A percentile compares a stretch with the other conserved stretches of the same genome.
Evolutionary conservation across 1,139 yeast genomes (phyloP).

Genomic region (Scheffersomyces segobiensis): DNA sequence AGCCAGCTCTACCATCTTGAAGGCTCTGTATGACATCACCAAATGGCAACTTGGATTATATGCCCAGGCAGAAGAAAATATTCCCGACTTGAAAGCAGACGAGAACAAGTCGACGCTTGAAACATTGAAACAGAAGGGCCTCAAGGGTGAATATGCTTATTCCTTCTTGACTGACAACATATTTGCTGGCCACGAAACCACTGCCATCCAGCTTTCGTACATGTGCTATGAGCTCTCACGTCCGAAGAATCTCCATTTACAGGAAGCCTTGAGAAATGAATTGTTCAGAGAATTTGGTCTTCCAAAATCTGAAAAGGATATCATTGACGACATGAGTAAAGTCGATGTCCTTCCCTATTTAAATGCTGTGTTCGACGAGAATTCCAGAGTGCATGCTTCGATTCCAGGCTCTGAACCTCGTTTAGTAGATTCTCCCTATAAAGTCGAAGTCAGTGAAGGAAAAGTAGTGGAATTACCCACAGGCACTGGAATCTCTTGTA

Average conservation of each 20-base stretch:
- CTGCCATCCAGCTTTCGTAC: conserved; percentile 66
- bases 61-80: conserved; percentile 33
- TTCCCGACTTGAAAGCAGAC: conserved; percentile 18
- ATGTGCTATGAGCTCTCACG: conserved; percentile 60
- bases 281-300: conserved; percentile 32
- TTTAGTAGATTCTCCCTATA: conserved; percentile 34
- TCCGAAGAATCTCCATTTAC: conserved; percentile 44
- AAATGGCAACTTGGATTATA: conserved; percentile 54
- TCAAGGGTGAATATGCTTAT: conserved; percentile 36
- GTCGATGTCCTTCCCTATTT: conserved; percentile 56
- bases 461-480: conserved; percentile 41
- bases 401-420: conserved; percentile 79
- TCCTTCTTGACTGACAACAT: conserved; percentile 43
- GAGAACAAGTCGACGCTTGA: conserved; percentile 35
- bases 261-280: conserved; percentile 45
- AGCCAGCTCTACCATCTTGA: conserved; percentile 39
- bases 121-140: conserved; percentile 33
- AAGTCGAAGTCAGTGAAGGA: conserved; percentile 17
- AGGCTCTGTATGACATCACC: conserved; percentile 42
- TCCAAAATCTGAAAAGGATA: conserved; percentile 22
- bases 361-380: conserved; percentile 60
- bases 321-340: conserved; percentile 33
- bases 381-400: conserved; percentile 62
- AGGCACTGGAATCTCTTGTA: conserved; percentile 61
- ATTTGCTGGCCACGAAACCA: conserved; percentile 76